These are phyloP conservation scores for Pterocarpus macrocarpus DNA, from an alignment of 306 rosid genomes.

Conservation along the genomic window DNA sequence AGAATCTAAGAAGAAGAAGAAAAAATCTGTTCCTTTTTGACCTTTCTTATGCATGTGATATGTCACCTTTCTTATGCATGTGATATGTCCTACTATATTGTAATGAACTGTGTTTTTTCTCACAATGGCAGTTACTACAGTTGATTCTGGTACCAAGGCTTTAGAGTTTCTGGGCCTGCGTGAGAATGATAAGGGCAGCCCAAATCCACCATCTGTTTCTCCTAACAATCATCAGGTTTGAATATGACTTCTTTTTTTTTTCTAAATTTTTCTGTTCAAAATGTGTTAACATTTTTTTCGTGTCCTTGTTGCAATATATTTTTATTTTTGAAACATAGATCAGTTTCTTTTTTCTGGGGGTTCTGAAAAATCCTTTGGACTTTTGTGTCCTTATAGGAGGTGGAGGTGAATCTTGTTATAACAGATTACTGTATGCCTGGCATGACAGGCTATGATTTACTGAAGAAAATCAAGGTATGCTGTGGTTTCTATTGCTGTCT, in stretches of 20 bases:
- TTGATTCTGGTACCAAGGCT: constrained; percentile 98
- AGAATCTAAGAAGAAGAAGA: background rate
- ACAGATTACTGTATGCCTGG: constrained; percentile 99
- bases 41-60: no score
- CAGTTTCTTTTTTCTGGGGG: constrained; percentile 28
- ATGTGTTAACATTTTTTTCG: constrained; percentile 32
- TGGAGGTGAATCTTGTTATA: constrained; percentile 90
- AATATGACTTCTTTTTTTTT: constrained; percentile 29
- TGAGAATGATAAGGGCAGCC: constrained; percentile 61
- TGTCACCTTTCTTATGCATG: background rate
- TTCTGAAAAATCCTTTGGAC: constrained; percentile 44
- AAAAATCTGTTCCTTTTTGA: background rate
- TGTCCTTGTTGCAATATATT: background rate
- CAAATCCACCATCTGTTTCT: constrained; percentile 61
- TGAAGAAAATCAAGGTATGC: constrained; percentile 88
- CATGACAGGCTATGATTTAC: constrained; percentile 98
- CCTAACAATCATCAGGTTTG: constrained; percentile 71
- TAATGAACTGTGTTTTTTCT: constrained; percentile 18
- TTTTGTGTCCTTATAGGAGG: constrained; percentile 62
- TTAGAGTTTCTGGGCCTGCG: constrained; percentile 83
- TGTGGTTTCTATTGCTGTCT: constrained; percentile 49
- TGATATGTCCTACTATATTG: background rate
- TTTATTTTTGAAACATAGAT: background rate
- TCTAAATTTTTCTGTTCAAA: constrained; percentile 9
- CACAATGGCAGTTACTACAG: constrained; percentile 79